Percentiles rank a stretch among this genome's conserved stretches.
These are phyloP conservation scores for Apiotrichum montevideense DNA, from an alignment of 1,284 basidiomycete genomes.

Conservation along the genomic window DNA sequence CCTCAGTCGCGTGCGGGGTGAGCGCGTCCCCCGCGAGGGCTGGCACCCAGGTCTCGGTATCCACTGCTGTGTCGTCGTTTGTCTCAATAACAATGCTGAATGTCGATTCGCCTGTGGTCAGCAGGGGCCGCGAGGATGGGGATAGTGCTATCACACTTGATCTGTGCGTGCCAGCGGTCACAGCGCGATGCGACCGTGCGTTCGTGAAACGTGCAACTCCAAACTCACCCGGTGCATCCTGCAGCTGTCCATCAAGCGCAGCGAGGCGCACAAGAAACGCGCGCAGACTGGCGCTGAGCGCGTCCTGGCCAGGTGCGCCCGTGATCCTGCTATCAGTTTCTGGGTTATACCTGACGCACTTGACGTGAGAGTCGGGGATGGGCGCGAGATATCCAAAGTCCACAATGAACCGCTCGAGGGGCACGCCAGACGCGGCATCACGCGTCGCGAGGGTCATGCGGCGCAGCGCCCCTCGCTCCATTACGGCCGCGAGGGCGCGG, in stretches of 20 bases:
- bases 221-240: conserved; percentile 37
- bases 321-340: conserved; percentile 9
- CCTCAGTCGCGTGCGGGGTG: background rate
- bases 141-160: conserved; percentile 14
- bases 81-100: too few relatives aligned
- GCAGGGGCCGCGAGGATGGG: background rate
- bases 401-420: conserved; percentile 60
- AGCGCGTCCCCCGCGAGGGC: conserved; percentile 31
- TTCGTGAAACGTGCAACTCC: too few relatives aligned
- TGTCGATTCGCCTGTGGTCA: too few relatives aligned
- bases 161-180: conserved; percentile 22
- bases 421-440: conserved; percentile 53
- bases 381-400: conserved; percentile 58
- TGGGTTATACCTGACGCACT: too few relatives aligned
- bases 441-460: conserved; percentile 64
- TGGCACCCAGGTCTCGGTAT: conserved; percentile 45
- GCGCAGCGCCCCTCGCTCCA: conserved; percentile 18
- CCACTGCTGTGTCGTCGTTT: too few relatives aligned
- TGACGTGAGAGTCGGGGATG: conserved; percentile 41
- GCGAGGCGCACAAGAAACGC: conserved; percentile 77
- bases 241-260: conserved; percentile 71
- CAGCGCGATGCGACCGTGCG: too few relatives aligned
- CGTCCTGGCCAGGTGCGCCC: conserved; percentile 30
- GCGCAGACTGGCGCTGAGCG: conserved; percentile 70
- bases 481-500: conserved; percentile 58